A percentile compares a stretch with the other conserved stretches of the same genome.
These are phyloP conservation scores for Priceomyces carsonii DNA, from an alignment of 805 yeast genomes.

Conservation along the genomic window DNA sequence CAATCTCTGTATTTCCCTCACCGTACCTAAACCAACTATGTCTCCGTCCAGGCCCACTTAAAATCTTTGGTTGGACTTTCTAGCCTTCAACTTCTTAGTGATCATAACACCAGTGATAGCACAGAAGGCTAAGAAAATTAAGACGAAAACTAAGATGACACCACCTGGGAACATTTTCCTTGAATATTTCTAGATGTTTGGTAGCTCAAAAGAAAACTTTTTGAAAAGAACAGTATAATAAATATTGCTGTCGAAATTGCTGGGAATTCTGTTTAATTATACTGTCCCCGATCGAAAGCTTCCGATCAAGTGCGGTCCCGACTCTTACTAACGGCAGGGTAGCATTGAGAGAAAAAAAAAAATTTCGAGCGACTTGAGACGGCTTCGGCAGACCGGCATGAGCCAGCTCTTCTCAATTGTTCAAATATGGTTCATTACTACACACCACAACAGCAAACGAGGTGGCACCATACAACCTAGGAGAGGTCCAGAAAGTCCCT, in stretches of 20 bases:
- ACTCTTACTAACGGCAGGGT: constrained; percentile 1
- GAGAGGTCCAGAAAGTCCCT: too few species aligned
- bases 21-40: too few species aligned
- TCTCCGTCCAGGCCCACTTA: constrained; percentile 21
- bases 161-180: constrained; percentile 65
- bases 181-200: constrained; percentile 18
- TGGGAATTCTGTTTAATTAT: constrained; percentile 6
- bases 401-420: too few species aligned
- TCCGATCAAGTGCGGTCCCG: constrained; percentile 4
- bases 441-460: too few species aligned
- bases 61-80: constrained; percentile 44
- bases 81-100: constrained; percentile 43
- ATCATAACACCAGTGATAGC: constrained; percentile 37
- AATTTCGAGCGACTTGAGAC: not conserved
- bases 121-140: constrained; percentile 49
- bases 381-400: constrained; percentile 5
- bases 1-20: constrained; percentile 1
- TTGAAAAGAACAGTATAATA: constrained; percentile 4
- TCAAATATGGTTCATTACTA: too few species aligned
- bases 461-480: too few species aligned
- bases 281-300: constrained; percentile 2
- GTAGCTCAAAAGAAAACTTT: constrained; percentile 8
- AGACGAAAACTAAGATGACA: constrained; percentile 67
- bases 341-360: constrained; percentile 4
- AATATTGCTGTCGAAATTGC: constrained; percentile 2